Evolutionary conservation across 1,284 basidiomycete genomes (phyloP).

Genomic region (Somion occarium): DNA sequence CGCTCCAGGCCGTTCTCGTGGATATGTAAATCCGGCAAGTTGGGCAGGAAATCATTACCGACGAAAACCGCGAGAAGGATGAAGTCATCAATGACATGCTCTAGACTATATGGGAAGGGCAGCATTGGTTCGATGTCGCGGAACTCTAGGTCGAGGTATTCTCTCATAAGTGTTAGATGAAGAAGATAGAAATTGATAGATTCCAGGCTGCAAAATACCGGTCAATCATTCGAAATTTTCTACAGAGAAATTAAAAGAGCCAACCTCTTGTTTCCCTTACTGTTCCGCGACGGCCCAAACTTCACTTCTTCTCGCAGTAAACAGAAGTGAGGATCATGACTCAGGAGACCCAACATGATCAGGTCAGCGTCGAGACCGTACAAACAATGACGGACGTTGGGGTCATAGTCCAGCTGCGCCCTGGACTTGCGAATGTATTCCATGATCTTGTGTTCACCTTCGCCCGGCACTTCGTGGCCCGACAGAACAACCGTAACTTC

Average conservation of each 20-base stretch:
- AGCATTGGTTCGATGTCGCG: slow-evolving; percentile 56
- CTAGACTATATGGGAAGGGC: slow-evolving; percentile 77
- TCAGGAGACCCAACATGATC: slow-evolving; percentile 96
- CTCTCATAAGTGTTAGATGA: slow-evolving; percentile 91
- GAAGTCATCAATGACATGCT: slow-evolving; percentile 97
- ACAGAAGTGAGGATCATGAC: slow-evolving; percentile 99
- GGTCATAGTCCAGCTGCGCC: slow-evolving; percentile 93
- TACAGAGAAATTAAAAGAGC: slow-evolving; percentile 20
- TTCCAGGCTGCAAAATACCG: slow-evolving; percentile 54
- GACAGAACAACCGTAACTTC: slow-evolving; percentile 91
- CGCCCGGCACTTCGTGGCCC: slow-evolving; percentile 98
- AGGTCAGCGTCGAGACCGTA: slow-evolving; percentile 98
- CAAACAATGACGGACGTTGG: slow-evolving; percentile 92
- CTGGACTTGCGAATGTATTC: slow-evolving; percentile 95
- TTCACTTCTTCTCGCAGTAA: slow-evolving; percentile 97
- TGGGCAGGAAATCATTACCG: slow-evolving; percentile 96
- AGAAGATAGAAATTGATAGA: slow-evolving; percentile 92
- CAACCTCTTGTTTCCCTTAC: slow-evolving; percentile 66
- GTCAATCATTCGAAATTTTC: background rate
- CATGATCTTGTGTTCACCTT: slow-evolving; percentile 99
- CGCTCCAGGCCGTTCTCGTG: slow-evolving; percentile 94
- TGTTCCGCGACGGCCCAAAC: slow-evolving; percentile 81
- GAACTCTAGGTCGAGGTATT: slow-evolving; percentile 97
- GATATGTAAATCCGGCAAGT: slow-evolving; percentile 95
- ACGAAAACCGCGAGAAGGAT: slow-evolving; percentile 95